Evolutionary conservation across 2,329 filamentous ascomycete genomes (phyloP), one percentile per base, ranked within the genome.

Genomic region (Colletotrichum eremochloae): DNA sequence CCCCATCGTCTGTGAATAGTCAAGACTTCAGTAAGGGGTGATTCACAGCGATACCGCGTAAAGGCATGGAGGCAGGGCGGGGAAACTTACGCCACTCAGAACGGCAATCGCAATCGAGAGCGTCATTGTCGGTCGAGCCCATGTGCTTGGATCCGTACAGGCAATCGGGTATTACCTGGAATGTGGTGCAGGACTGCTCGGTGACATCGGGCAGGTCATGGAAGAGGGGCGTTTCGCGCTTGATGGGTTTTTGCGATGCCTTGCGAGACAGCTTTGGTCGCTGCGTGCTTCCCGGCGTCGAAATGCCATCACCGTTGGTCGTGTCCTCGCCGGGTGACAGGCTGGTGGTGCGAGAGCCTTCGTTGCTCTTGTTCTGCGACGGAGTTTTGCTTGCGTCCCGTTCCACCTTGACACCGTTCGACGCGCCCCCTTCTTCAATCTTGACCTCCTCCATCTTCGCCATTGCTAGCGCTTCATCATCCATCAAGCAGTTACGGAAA

Each of bases 21-120:
- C 61, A 61, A 53, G 50, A 29, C 24, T 53, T 73, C 69, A 68
- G 75, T 75, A 64, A 63, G 61, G 52, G 62, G 50, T 44, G 71
- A 68, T 74, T 71, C 53, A 74, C 62, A 50, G 68, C 20, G 56
- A 71, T 71, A 74, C 70, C 53, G 75, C 63, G 48, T 66, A 29
- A 56, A 72, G 65, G 60, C 55, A 71, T 60, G n/a, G 68, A 46
- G 60, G 42, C 67, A 65, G 68, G 67, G 33, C 50, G 29, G 71
- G 71, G 63, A 63, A 68, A 88, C 95, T 87, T 92, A 98, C 96
- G 92, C 93, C 94, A 98, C 84, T 98, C 94, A 83, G 97, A 94
- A 76, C 89, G 87, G 83, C 96, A 99, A 81, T 99, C 96, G 83
- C 96, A 99, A 82, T 98, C 96, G 82, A 98, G 87, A 72, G 94